A percentile compares a stretch with the other conserved stretches of the same genome.
phyloP scores from a whole-genome alignment of 805 yeast species.

The Kodamaea fukazawae region DNA sequence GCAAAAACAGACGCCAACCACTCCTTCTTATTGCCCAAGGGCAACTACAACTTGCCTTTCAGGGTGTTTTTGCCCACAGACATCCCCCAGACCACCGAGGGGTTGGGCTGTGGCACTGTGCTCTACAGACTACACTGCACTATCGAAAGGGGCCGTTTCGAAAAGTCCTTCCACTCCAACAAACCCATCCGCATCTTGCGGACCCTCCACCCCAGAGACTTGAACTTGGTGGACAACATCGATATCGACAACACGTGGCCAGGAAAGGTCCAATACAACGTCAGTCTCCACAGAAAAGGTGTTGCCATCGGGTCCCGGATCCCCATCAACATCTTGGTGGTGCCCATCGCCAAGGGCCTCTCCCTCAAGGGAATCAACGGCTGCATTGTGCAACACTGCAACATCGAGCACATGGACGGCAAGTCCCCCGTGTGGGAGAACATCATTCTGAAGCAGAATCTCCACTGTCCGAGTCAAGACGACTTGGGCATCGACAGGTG shows the following conservation, averaged over 20 bases:
- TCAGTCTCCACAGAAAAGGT: constrained; percentile 41
- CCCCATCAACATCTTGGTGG: constrained; percentile 41
- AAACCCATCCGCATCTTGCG: constrained; percentile 46
- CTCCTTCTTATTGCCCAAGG: constrained; percentile 46
- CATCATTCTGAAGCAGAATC: constrained; percentile 25
- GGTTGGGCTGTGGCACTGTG: constrained; percentile 41
- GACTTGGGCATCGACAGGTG: constrained; percentile 38
- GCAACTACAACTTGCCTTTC: constrained; percentile 53
- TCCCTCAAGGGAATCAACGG: constrained; percentile 32
- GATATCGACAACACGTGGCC: constrained; percentile 54
- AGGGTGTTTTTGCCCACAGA: constrained; percentile 43
- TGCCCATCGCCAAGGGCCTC: constrained; percentile 49
- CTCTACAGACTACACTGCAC: constrained; percentile 42
- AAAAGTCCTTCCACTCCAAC: constrained; percentile 30
- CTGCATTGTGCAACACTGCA: constrained; percentile 37
- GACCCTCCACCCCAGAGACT: constrained; percentile 40
- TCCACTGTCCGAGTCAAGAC: constrained; percentile 21
- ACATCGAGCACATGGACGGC: constrained; percentile 32
- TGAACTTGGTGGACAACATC: constrained; percentile 40
- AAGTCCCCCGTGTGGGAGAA: constrained; percentile 42
- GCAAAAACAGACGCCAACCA: constrained; percentile 14
- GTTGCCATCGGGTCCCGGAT: constrained; percentile 46
- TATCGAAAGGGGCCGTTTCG: constrained; percentile 44
- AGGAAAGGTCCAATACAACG: constrained; percentile 49
- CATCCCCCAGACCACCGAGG: constrained; percentile 51